phyloP scores from a whole-genome alignment of 139 green algal genomes.

The Pleodorina starrii region DNA sequence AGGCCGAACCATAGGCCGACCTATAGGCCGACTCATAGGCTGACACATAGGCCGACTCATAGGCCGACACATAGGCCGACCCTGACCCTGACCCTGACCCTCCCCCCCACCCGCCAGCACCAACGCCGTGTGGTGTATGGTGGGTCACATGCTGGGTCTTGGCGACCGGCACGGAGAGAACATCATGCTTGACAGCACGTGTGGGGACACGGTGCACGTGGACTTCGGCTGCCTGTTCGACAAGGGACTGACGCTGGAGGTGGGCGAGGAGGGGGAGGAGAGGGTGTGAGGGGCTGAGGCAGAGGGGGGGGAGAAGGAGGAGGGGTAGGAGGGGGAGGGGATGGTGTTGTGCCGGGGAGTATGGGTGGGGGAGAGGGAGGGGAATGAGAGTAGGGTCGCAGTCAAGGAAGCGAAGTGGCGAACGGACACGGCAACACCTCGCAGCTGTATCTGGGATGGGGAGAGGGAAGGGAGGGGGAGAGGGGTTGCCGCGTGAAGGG shows the following conservation, averaged over 20 bases:
- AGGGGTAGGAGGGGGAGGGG: slow-evolving; percentile 64
- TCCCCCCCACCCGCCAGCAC: slow-evolving; percentile 60
- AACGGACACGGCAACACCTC: too few species aligned
- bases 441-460: too few species aligned
- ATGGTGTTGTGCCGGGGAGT: too few species aligned
- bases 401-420: too few species aligned
- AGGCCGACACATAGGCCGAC: too few species aligned
- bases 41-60: too few species aligned
- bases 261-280: slow-evolving; percentile 4
- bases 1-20: too few species aligned
- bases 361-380: not conserved
- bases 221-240: slow-evolving; percentile 99
- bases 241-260: slow-evolving; percentile 68
- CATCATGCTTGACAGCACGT: slow-evolving; percentile 88
- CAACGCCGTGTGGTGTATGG: slow-evolving; percentile 82
- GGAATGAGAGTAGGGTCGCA: too few species aligned
- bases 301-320: slow-evolving; percentile 89
- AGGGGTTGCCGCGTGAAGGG: too few species aligned
- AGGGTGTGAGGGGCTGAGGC: slow-evolving; percentile 55
- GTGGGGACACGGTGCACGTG: slow-evolving; percentile 78
- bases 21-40: too few species aligned
- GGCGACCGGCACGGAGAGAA: slow-evolving; percentile 97
- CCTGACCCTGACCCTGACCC: too few species aligned
- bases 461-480: too few species aligned
- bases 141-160: slow-evolving; percentile 85